Percentiles rank a stretch among this genome's conserved stretches.
These are phyloP conservation scores for Gracilariopsis chorda DNA, from an alignment of 23 red algal genomes.

Conservation along the genomic window DNA sequence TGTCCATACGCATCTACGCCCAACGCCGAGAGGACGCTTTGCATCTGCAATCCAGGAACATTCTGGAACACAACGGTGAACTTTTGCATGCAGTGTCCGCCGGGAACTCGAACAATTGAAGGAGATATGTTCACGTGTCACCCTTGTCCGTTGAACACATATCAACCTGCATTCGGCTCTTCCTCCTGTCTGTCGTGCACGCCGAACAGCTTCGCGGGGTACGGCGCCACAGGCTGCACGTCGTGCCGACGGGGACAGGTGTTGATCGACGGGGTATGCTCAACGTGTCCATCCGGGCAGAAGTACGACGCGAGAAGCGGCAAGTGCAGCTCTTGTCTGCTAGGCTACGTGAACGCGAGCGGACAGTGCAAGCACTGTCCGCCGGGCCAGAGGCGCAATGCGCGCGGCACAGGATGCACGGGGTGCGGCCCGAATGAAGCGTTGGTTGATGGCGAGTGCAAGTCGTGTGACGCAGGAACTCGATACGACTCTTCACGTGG, in stretches of 20 bases:
- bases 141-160: neutral
- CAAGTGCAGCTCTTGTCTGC: neutral
- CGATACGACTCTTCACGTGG: neutral
- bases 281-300: neutral
- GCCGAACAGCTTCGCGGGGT: neutral
- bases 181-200: neutral
- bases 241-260: neutral
- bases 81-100: neutral
- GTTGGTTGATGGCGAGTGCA: neutral
- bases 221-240: neutral
- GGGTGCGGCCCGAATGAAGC: neutral
- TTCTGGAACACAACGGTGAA: neutral
- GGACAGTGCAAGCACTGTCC: neutral
- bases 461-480: neutral
- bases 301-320: neutral
- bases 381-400: neutral
- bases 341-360: neutral
- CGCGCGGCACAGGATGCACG: neutral
- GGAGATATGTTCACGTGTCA: slow-evolving; percentile 10
- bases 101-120: neutral
- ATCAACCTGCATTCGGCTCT: neutral
- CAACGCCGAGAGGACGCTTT: neutral
- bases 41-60: neutral
- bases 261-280: neutral
- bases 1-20: neutral